Base-by-base conservation (phyloP, 768 basidiomycete genomes). In the Xerocomellus intermedius region DNA sequence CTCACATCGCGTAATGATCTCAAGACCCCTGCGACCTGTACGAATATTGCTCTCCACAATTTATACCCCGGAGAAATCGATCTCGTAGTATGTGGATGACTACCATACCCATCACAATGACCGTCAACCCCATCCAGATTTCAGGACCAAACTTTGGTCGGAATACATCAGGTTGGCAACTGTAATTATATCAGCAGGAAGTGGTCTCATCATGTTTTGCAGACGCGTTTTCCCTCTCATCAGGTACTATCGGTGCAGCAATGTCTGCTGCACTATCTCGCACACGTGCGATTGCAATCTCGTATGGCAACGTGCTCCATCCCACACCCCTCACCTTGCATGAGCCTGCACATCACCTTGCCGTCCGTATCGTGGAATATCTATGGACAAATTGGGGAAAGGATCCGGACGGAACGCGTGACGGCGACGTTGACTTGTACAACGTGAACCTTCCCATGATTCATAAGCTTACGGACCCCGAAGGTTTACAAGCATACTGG, bases 171-270 rank as follows among this genome's bases (percentile, higher is more conserved):
- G 76, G 91, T 87, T 61, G 49, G 81, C 69, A 41, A 35, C 46
- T 45, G 28, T 19, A 7, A 42, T 30, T 10, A 14, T n/a, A 33
- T 54, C 48, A 48, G 28, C 28, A 1, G 2, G 38, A 32, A 19
- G 16, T 8, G 4, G 48, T 43, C 62, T 61, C 45, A 57, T 47
- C 37, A 24, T 17, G 21, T 16, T 41, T 32, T 21, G 41, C 66
- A 85, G 90, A 91, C 36, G 94, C 94, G 2, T 93, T 94, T 69
- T 80, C 89, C 3, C 79, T 98, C 41, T 94, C 93, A 2, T 94
- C 91, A 28, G 95, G 95, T 2, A 98, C 95, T 2, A 79, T 98
- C 58, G 95, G 95, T 37, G 94, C 94, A 3, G 89, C 95, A 16
- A 76, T 98, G 69, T 89, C 89, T 26, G 86, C 87, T 21, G 82